A percentile compares a stretch with the other conserved stretches of the same genome.
phyloP scores from a whole-genome alignment of 108 stramenopile species.

The Nannochloropsis gaditana region DNA sequence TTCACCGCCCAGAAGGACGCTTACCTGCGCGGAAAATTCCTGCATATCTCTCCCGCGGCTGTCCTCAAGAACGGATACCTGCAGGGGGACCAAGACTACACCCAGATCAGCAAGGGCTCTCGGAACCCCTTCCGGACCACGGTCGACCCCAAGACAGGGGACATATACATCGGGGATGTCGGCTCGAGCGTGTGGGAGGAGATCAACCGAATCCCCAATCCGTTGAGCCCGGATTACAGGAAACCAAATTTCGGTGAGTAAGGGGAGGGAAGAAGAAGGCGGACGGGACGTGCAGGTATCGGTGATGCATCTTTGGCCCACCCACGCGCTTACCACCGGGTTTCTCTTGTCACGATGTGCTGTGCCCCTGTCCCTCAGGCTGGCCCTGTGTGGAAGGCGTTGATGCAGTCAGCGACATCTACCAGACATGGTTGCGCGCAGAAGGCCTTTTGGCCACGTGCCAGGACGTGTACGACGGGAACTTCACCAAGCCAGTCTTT shows the following conservation, averaged over 20 bases:
- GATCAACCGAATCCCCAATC: constrained; percentile 5
- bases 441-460: not conserved
- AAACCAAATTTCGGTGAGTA: not conserved
- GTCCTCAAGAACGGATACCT: constrained; percentile 1
- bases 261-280: not conserved
- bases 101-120: not conserved
- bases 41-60: not conserved
- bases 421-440: not conserved
- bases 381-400: constrained; percentile 6
- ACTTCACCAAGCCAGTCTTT: not conserved
- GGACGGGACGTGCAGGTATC: not conserved
- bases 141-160: not conserved
- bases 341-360: not conserved
- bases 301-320: not conserved
- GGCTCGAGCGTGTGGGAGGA: constrained; percentile 15
- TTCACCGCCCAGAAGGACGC: constrained; percentile 1
- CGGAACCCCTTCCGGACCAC: not conserved
- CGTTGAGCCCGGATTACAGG: not conserved
- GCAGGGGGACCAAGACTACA: not conserved
- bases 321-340: not conserved
- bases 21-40: not conserved
- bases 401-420: not conserved
- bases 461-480: constrained; percentile 4
- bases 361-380: not conserved
- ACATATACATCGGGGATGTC: not conserved